A percentile compares a stretch with the other conserved stretches of the same genome.
Conservation (phyloP, 441 rosid genomes). For the Gossypium trilobum region DNA sequence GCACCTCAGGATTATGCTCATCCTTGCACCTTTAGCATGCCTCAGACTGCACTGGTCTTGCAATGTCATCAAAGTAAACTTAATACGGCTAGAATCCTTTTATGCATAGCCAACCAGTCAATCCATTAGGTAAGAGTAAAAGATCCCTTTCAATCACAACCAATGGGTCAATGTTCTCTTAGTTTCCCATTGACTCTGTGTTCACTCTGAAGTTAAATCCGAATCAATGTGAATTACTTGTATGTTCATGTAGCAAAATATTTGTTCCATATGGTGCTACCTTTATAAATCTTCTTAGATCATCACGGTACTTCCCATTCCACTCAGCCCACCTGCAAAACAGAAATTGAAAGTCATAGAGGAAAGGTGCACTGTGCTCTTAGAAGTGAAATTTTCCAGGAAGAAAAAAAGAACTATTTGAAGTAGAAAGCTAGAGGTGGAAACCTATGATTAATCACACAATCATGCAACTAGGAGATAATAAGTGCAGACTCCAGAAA, state of each 20-base stretch:
- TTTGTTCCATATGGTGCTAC: slow-evolving; percentile 26
- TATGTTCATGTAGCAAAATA: background rate
- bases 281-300: slow-evolving; percentile 76
- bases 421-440: background rate
- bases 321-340: slow-evolving; percentile 90
- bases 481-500: background rate
- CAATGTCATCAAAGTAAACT: background rate
- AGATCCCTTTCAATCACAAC: background rate
- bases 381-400: background rate
- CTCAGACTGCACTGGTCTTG: background rate
- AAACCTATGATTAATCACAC: background rate
- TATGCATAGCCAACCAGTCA: background rate
- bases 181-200: background rate
- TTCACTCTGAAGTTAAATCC: background rate
- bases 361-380: background rate
- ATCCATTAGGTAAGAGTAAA: background rate
- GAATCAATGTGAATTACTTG: background rate
- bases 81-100: background rate
- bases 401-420: background rate
- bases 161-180: background rate
- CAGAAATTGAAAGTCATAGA: slow-evolving; percentile 6
- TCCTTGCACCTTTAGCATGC: background rate
- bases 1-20: background rate
- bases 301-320: slow-evolving; percentile 95
- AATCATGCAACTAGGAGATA: background rate